Percentiles rank a stretch among this genome's conserved stretches.
Evolutionary conservation across 2,329 filamentous ascomycete species (phyloP).

Genomic region (Penicillium sp.): DNA sequence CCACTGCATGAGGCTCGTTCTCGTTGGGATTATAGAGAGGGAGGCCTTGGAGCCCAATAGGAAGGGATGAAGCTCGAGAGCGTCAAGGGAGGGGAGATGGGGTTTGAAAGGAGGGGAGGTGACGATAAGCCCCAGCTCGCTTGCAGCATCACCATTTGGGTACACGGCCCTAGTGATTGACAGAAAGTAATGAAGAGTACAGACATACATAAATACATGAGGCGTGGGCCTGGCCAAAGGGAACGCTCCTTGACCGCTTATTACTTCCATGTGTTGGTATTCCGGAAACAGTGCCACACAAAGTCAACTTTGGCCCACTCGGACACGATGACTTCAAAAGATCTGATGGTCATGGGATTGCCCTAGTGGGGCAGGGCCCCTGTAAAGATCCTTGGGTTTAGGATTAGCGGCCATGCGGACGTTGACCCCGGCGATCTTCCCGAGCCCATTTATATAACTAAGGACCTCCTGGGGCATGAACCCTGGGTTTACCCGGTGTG

Average conservation of each 20-base stretch:
- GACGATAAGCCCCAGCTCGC: neutral
- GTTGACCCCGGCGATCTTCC: neutral
- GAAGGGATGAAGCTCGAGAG: conserved; percentile 12
- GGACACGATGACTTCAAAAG: conserved; percentile 9
- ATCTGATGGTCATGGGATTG: conserved; percentile 25
- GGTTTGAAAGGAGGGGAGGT: conserved; percentile 6
- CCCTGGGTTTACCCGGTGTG: neutral
- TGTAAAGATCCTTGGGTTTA: neutral
- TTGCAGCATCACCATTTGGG: neutral
- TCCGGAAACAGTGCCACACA: conserved; percentile 7
- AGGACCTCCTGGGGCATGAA: neutral
- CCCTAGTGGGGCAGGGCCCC: conserved; percentile 10
- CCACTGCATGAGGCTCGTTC: conserved; percentile 17
- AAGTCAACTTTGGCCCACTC: conserved; percentile 1
- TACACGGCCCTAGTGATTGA: neutral
- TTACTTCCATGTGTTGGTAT: neutral
- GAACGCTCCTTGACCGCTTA: conserved; percentile 9
- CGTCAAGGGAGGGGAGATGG: neutral
- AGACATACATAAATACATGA: neutral
- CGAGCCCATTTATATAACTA: neutral
- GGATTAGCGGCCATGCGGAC: neutral
- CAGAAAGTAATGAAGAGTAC: neutral
- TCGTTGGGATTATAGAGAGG: conserved; percentile 1
- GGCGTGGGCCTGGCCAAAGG: neutral
- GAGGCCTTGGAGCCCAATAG: conserved; percentile 17